Percentiles rank a stretch among this genome's conserved stretches.
Conservation (phyloP, 2,329 filamentous ascomycete species). For the Phaeosphaeriaceae sp. region DNA sequence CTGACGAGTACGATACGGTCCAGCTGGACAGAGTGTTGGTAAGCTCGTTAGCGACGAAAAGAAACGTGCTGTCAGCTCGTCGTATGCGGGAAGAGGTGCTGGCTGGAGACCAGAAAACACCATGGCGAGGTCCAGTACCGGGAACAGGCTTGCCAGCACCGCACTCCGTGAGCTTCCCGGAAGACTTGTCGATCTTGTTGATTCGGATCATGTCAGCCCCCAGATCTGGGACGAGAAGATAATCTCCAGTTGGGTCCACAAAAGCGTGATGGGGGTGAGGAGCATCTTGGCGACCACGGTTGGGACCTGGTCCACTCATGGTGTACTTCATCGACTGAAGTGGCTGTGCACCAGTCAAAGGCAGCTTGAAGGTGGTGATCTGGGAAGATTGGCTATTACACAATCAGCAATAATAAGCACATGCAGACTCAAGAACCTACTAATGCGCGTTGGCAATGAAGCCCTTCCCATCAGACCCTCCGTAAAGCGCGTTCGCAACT, state of each 20-base stretch:
- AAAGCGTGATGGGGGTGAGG: slow-evolving; percentile 64
- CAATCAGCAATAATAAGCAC: slow-evolving; percentile 1
- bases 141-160: slow-evolving; percentile 51
- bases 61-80: slow-evolving; percentile 27
- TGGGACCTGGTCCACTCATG: slow-evolving; percentile 50
- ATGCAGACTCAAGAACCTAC: slow-evolving; percentile 17
- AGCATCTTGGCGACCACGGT: slow-evolving; percentile 60
- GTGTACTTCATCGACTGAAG: slow-evolving; percentile 41
- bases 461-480: slow-evolving; percentile 35
- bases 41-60: slow-evolving; percentile 47
- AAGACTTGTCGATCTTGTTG: slow-evolving; percentile 57
- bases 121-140: slow-evolving; percentile 64
- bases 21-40: slow-evolving; percentile 41
- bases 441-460: slow-evolving; percentile 45
- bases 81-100: slow-evolving; percentile 24
- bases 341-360: slow-evolving; percentile 35
- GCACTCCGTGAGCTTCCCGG: slow-evolving; percentile 58
- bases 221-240: slow-evolving; percentile 61
- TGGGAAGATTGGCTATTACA: slow-evolving; percentile 36
- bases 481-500: slow-evolving; percentile 39
- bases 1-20: slow-evolving; percentile 37
- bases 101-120: slow-evolving; percentile 56
- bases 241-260: slow-evolving; percentile 59
- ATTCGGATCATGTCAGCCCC: slow-evolving; percentile 64
- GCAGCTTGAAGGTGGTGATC: slow-evolving; percentile 46